Conservation (phyloP, 2,329 filamentous ascomycete species). For the Penicillium brasilianum region DNA sequence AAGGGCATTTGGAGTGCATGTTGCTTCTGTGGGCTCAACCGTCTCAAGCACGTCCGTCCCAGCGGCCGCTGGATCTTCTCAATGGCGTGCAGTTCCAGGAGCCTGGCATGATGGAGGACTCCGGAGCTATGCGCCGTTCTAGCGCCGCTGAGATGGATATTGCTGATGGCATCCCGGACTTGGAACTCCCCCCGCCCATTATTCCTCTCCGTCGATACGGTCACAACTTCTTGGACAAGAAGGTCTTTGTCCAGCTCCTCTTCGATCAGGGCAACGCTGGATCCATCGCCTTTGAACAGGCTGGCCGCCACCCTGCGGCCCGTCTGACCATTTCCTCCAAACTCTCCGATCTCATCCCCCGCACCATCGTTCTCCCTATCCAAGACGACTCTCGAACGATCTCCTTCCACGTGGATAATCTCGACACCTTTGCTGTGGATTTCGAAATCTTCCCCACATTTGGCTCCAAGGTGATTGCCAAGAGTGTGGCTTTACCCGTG, state of each 20-base stretch:
- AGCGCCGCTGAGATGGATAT: conserved; percentile 68
- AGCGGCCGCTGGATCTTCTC: conserved; percentile 42
- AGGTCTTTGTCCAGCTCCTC: conserved; percentile 90
- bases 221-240: conserved; percentile 97
- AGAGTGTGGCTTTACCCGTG: conserved; percentile 87
- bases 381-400: conserved; percentile 94
- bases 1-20: conserved; percentile 95
- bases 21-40: conserved; percentile 67
- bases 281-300: conserved; percentile 93
- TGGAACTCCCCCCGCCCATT: conserved; percentile 92
- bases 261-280: conserved; percentile 73
- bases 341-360: conserved; percentile 90
- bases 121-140: conserved; percentile 38
- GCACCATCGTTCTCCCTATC: conserved; percentile 92
- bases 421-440: conserved; percentile 91
- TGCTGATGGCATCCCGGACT: conserved; percentile 84
- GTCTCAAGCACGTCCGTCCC: conserved; percentile 27
- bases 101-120: conserved; percentile 32
- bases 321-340: conserved; percentile 96
- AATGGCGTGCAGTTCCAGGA: conserved; percentile 42
- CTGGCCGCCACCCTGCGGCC: conserved; percentile 93
- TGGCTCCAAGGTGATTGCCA: conserved; percentile 95
- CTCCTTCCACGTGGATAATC: conserved; percentile 93
- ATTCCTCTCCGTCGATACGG: conserved; percentile 93
- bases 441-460: conserved; percentile 98